Percentiles rank a stretch among this genome's conserved stretches.
Conservation (phyloP, 2,329 filamentous ascomycete genomes). For the Aspergillus sp. region DNA sequence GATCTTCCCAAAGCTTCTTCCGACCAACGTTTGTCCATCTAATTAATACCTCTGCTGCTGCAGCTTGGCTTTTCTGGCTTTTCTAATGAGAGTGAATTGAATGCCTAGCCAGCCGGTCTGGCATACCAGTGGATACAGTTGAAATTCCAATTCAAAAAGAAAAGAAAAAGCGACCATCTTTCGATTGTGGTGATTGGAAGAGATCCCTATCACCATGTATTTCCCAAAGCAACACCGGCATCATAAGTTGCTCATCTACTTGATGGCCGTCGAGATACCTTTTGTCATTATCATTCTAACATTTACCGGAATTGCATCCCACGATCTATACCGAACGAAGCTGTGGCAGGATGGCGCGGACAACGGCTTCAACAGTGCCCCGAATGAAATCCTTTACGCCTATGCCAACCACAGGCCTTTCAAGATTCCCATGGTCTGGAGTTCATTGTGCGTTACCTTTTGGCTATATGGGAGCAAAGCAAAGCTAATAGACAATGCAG, state of each 20-base stretch:
- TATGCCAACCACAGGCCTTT: constrained; percentile 56
- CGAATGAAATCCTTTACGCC: constrained; percentile 52
- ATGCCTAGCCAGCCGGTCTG: constrained; percentile 35
- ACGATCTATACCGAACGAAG: constrained; percentile 56
- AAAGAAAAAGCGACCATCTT: neutral
- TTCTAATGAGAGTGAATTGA: constrained; percentile 25
- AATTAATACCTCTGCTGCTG: constrained; percentile 9
- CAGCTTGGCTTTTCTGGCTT: neutral
- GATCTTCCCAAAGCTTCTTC: constrained; percentile 12
- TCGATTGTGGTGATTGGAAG: no score
- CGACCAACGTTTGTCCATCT: constrained; percentile 4
- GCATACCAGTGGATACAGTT: constrained; percentile 10
- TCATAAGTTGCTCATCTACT: constrained; percentile 46
- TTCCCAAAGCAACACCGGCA: constrained; percentile 53
- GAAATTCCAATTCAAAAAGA: neutral
- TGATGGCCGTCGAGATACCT: constrained; percentile 53
- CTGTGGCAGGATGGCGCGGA: constrained; percentile 59
- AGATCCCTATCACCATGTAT: constrained; percentile 30
- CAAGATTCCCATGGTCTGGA: constrained; percentile 55
- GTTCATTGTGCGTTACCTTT: constrained; percentile 48
- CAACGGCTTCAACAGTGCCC: constrained; percentile 60
- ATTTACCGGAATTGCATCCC: constrained; percentile 58
- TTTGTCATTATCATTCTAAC: constrained; percentile 55
- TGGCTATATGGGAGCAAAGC: neutral
- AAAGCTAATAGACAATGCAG: constrained; percentile 30